These are phyloP conservation scores for Panus rudis DNA, from an alignment of 768 basidiomycete genomes.

Conservation along the genomic window DNA sequence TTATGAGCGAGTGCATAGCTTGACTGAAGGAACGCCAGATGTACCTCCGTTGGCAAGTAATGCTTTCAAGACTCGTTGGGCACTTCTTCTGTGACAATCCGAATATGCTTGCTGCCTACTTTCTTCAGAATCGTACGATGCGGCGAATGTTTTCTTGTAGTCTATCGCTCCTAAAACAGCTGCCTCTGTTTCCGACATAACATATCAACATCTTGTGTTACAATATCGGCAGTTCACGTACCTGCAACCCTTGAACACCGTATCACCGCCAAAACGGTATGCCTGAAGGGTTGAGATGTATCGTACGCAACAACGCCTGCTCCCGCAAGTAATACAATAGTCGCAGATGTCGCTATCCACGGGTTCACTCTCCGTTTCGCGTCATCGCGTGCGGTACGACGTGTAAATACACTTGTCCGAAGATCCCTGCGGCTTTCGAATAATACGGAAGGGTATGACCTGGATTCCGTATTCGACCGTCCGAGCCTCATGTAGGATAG, in stretches of 20 bases:
- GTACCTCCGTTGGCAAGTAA: conserved; percentile 82
- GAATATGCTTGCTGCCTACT: conserved; percentile 53
- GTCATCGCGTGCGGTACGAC: too few species aligned
- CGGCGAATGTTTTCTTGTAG: conserved; percentile 63
- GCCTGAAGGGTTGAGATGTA: conserved; percentile 65
- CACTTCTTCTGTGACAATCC: conserved; percentile 79
- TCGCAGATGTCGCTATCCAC: conserved; percentile 13
- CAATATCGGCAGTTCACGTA: conserved; percentile 27
- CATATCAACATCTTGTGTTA: conserved; percentile 9
- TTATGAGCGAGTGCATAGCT: background rate
- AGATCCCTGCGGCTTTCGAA: too few species aligned
- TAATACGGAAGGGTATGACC: too few species aligned
- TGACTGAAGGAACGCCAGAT: conserved; percentile 15
- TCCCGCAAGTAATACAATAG: conserved; percentile 24
- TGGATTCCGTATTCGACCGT: too few species aligned
- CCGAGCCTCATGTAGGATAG: too few species aligned
- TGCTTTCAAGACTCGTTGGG: conserved; percentile 70
- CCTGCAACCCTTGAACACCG: conserved; percentile 78
- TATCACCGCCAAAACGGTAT: conserved; percentile 62
- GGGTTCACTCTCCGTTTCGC: conserved; percentile 1
- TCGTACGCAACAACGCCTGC: conserved; percentile 49
- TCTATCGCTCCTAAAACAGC: conserved; percentile 59
- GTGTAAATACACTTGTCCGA: too few species aligned
- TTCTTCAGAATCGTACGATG: conserved; percentile 42
- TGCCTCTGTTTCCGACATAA: conserved; percentile 47